These are phyloP conservation scores for Cynanchum wilfordii DNA, from an alignment of 257 asterid genomes.

Conservation along the genomic window DNA sequence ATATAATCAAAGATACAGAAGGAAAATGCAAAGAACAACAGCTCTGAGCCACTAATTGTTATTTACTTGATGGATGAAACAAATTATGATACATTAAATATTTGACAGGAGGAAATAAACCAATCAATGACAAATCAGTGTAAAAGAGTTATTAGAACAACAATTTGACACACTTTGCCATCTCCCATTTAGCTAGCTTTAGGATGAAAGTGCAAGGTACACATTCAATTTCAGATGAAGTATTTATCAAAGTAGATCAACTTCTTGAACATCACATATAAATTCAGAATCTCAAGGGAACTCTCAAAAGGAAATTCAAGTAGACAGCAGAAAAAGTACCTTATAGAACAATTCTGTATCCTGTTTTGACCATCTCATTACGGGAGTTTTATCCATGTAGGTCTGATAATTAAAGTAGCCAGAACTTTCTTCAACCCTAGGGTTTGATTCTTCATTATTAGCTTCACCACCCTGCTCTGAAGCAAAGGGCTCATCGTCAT, in stretches of 20 bases:
- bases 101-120: not conserved
- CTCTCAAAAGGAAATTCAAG: not conserved
- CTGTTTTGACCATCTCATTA: constrained; percentile 70
- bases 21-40: not conserved
- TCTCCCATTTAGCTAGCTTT: not conserved
- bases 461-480: constrained; percentile 34
- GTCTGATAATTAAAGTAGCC: constrained; percentile 68
- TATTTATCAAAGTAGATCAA: not conserved
- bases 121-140: not conserved
- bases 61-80: not conserved
- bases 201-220: not conserved
- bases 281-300: constrained; percentile 3
- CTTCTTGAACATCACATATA: not conserved
- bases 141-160: not conserved
- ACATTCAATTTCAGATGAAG: not conserved
- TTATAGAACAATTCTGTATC: constrained; percentile 84
- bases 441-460: constrained; percentile 35
- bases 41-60: not conserved
- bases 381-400: constrained; percentile 66
- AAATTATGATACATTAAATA: not conserved
- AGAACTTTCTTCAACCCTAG: constrained; percentile 37
- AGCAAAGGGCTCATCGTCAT: constrained; percentile 34
- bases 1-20: not conserved
- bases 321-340: constrained; percentile 36
- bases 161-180: not conserved